Percentiles rank a stretch among this genome's conserved stretches.
phyloP scores from a whole-genome alignment of 768 basidiomycete genomes.

The Rhodotorula babjevae region DNA sequence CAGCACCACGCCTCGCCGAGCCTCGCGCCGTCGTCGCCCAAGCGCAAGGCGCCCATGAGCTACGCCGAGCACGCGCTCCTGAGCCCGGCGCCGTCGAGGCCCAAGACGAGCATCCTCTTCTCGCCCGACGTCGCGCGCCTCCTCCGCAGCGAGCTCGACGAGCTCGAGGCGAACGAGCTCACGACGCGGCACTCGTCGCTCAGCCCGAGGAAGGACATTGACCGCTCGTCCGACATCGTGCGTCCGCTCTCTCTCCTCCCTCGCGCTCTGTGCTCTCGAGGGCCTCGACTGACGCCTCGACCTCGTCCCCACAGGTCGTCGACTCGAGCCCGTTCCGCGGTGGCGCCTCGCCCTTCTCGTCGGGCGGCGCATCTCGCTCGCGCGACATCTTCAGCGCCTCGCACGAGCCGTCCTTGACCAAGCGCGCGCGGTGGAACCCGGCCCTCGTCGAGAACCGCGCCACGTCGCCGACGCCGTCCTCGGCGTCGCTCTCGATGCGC shows the following conservation, averaged over 20 bases:
- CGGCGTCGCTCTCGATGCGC: constrained; percentile 21
- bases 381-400: constrained; percentile 25
- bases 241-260: neutral
- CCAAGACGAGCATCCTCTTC: constrained; percentile 18
- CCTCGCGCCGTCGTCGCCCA: neutral
- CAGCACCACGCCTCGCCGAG: neutral
- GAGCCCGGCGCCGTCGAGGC: constrained; percentile 20
- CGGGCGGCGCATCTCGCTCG: constrained; percentile 8
- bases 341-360: constrained; percentile 15
- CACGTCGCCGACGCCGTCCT: constrained; percentile 29
- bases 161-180: constrained; percentile 29
- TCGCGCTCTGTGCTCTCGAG: no score
- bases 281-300: neutral
- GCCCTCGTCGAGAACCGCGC: neutral
- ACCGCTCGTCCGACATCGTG: constrained; percentile 24
- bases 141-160: constrained; percentile 35
- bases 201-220: constrained; percentile 12
- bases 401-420: neutral
- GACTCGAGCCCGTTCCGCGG: constrained; percentile 26
- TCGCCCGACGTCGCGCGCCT: constrained; percentile 34
- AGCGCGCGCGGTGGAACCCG: constrained; percentile 29
- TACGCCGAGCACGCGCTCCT: constrained; percentile 23
- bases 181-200: neutral
- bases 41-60: neutral
- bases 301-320: neutral